A percentile compares a stretch with the other conserved stretches of the same genome.
Evolutionary conservation across 2,329 filamentous ascomycete genomes (phyloP).

Genomic region (Arthroderma sp.): DNA sequence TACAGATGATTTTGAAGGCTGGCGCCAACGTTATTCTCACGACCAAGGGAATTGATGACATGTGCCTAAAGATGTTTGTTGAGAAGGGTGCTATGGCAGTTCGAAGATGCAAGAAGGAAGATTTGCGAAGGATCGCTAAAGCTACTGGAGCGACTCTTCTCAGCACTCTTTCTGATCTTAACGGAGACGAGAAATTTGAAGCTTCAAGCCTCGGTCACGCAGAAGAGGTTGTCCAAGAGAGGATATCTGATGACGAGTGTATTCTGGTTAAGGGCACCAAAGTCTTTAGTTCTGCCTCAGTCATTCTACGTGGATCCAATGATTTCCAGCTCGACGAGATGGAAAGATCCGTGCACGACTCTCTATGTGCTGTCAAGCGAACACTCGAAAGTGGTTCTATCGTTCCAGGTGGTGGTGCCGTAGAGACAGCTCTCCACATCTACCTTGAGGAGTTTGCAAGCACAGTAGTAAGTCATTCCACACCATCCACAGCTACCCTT

Average conservation of each 20-base stretch:
- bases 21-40: constrained; percentile 94
- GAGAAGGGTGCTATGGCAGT: constrained; percentile 95
- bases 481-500: background rate
- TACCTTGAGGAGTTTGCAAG: constrained; percentile 98
- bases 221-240: constrained; percentile 94
- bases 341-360: constrained; percentile 97
- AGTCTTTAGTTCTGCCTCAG: constrained; percentile 82
- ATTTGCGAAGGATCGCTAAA: constrained; percentile 86
- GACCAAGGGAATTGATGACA: constrained; percentile 95
- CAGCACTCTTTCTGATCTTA: constrained; percentile 86
- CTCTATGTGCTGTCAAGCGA: constrained; percentile 89
- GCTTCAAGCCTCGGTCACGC: constrained; percentile 77
- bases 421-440: constrained; percentile 97
- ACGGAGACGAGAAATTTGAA: constrained; percentile 95
- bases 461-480: constrained; percentile 58
- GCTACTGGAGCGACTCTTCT: constrained; percentile 89
- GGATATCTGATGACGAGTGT: constrained; percentile 97
- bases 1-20: constrained; percentile 95
- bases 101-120: constrained; percentile 95
- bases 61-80: constrained; percentile 86
- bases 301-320: constrained; percentile 90
- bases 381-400: constrained; percentile 94
- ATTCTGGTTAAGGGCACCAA: constrained; percentile 95
- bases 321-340: constrained; percentile 97
- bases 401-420: constrained; percentile 88